Evolutionary conservation across 176 grass and related monocot species (phyloP), one percentile per base, ranked within the genome.

Genomic region (Triticum monococcum): DNA sequence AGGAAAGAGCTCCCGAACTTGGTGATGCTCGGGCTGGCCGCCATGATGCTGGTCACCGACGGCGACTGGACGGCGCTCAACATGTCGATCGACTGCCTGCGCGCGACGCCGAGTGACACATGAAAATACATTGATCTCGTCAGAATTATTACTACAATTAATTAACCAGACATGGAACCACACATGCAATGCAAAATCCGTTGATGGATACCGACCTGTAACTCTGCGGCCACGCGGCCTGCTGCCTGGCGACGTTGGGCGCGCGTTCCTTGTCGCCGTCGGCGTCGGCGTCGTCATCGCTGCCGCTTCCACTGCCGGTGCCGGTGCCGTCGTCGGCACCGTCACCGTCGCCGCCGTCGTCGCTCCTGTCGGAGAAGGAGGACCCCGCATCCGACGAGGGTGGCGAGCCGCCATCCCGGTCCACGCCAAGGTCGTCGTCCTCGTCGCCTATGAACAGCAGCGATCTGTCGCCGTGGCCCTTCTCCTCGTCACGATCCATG

Each of bases 71-170:
- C 81, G 8, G 8, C 79, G 71, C 76, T 91, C 67, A 88, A 9
- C 68, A 94, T 90, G 64, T 97, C 94, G 31, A 94, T 92, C 38
- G 92, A 92, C 38, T 90, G 87, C 85, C 94, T 93, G 84, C 86
- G 25, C 37, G 5, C 22, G 23, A 68, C 48, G 23, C 12, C 11
- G 18, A 9, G 8, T 16, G 16, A 28, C 25, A 24, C 31, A 28
- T 4, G 2, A 26, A 22, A 72, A 59, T 14, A 3, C 12, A 7
- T 72, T 5, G 1, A 17, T 56, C 63, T 81, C 64, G 14, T 12
- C 16, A 25, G 30, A 16, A 84, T 14, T 33, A 7, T 22, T 59
- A 57, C 17, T 18, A 52, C 5, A 41, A 41, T 37, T 50, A 50
- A 33, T 7, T 69, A 11, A 23, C 25, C 26, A 13, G 10, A 18